phyloP scores from a whole-genome alignment of 768 basidiomycete genomes.

The Psilocybe cubensis region DNA sequence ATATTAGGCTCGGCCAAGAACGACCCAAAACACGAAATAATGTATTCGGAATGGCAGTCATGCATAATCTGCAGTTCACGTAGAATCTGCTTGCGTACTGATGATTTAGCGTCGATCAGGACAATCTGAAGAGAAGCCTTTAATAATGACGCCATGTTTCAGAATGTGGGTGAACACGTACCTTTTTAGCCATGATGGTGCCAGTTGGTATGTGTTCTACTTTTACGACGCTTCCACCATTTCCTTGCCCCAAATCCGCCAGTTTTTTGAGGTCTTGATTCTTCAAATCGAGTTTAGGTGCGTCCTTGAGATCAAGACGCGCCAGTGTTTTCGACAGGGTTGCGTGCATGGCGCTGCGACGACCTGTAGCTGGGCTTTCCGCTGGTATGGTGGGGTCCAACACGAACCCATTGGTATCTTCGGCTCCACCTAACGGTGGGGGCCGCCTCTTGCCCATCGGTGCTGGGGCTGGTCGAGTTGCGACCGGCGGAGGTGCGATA shows the following conservation, averaged over 20 bases:
- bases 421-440: slow-evolving; percentile 27
- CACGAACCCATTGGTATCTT: slow-evolving; percentile 26
- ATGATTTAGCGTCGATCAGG: slow-evolving; percentile 93
- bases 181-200: slow-evolving; percentile 98
- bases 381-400: slow-evolving; percentile 40
- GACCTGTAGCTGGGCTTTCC: slow-evolving; percentile 58
- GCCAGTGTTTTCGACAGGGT: slow-evolving; percentile 82
- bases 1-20: slow-evolving; percentile 97
- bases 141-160: background rate
- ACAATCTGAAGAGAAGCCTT: slow-evolving; percentile 64
- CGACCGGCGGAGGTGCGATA: slow-evolving; percentile 22
- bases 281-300: slow-evolving; percentile 58
- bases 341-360: slow-evolving; percentile 58
- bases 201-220: slow-evolving; percentile 92
- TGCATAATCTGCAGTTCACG: slow-evolving; percentile 99
- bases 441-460: slow-evolving; percentile 28
- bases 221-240: slow-evolving; percentile 96
- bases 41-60: slow-evolving; percentile 90
- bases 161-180: slow-evolving; percentile 33
- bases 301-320: slow-evolving; percentile 69
- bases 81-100: slow-evolving; percentile 95
- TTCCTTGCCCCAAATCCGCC: slow-evolving; percentile 91
- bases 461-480: slow-evolving; percentile 24
- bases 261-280: slow-evolving; percentile 91
- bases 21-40: slow-evolving; percentile 96